phyloP scores from a whole-genome alignment of 306 rosid genomes.

The Gastrolobium bilobum region DNA sequence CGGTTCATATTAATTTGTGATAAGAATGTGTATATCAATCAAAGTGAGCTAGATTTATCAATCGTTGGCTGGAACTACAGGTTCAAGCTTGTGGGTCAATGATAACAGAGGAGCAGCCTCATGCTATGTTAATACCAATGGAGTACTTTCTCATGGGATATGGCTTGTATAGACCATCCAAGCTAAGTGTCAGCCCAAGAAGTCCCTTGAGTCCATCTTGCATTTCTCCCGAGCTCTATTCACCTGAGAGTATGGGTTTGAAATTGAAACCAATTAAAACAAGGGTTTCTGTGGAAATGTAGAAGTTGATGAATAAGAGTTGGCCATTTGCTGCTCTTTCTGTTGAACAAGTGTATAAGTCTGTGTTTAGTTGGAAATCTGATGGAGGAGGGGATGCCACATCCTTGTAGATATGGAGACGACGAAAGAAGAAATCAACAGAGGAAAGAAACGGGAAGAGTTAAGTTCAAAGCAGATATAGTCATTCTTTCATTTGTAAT shows the following conservation, averaged over 20 bases:
- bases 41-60: constrained; percentile 31
- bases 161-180: constrained; percentile 77
- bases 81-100: constrained; percentile 95
- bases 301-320: constrained; percentile 37
- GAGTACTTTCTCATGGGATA: constrained; percentile 92
- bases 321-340: constrained; percentile 27
- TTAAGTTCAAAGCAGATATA: constrained; percentile 55
- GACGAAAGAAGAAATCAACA: constrained; percentile 44
- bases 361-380: constrained; percentile 46
- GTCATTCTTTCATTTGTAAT: constrained; percentile 76
- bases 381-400: constrained; percentile 34
- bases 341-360: constrained; percentile 41
- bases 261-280: constrained; percentile 94
- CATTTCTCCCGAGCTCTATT: constrained; percentile 88
- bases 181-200: constrained; percentile 80
- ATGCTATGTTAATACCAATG: constrained; percentile 90
- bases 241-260: constrained; percentile 97
- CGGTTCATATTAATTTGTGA: neutral
- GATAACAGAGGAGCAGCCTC: constrained; percentile 98
- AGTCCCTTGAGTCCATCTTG: constrained; percentile 90
- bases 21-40: constrained; percentile 12
- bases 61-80: constrained; percentile 53
- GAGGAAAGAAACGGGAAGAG: constrained; percentile 41
- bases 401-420: constrained; percentile 64
- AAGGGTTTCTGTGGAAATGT: constrained; percentile 62